Evolutionary conservation across 1,284 basidiomycete species (phyloP), one percentile per base, ranked within the genome.

Genomic region (Xerocomus amazonicus): DNA sequence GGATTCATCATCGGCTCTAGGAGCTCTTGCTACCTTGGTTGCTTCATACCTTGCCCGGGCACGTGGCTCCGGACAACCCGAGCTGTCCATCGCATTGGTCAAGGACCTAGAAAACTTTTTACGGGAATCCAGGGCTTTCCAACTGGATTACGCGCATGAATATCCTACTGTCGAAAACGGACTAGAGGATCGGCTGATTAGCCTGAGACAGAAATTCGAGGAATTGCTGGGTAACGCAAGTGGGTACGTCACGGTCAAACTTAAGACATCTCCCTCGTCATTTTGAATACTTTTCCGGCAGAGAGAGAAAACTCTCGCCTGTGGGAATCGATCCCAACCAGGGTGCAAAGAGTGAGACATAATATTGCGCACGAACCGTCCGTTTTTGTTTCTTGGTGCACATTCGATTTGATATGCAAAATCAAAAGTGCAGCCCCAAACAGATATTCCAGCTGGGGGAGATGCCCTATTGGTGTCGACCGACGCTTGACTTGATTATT

Each of bases 1-100:
- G 4, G 3, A 28, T 41, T 48, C 12, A 53, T n/a, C 12, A 31
- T 39, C 6, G 17, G 19, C 46, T 1, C 17, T 23, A 79, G 80
- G 84, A 48, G 84, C 80, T 13, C 51, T 81, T 14, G 66, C 84
- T 3, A 88, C 85, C 0, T 40, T 87, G 28, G 76, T 83, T 14
- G 84, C 85, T 31, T 83, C 84, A 3, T 87, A 84, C 62, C 72
- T 87, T 28, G 85, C 86, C 6, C 79, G 81, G 16, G 73, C 77
- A 37, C 78, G 84, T 32, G 83, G 84, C 6, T 80, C 81, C 0
- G 76, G 77, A 47, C 84, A 88, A 60, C 85, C 85, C 1, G 83
- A 88, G 57, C 53, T 73, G 14, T 82, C 79, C 0, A 70, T 73
- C 19, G 63, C 68, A 9, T 74, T 77, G 16, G 71, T 70, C 2